Conservation (phyloP, 1,139 yeast species). For the Candida gigantensis region DNA sequence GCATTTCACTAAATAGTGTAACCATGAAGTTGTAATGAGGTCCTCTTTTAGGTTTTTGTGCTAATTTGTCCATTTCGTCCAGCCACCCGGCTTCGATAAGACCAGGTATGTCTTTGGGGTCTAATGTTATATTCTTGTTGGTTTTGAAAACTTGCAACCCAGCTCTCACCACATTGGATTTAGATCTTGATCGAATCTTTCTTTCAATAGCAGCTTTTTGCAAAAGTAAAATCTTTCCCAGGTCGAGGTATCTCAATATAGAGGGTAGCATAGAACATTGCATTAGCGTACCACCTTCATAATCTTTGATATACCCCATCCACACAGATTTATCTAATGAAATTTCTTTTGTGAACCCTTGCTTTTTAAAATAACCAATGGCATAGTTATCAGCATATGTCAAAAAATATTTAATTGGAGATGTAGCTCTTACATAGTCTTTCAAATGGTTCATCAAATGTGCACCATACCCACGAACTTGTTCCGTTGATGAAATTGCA, state of each 20-base stretch:
- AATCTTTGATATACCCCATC: slow-evolving; percentile 99
- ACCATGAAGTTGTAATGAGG: slow-evolving; percentile 96
- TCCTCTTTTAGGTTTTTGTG: slow-evolving; percentile 91
- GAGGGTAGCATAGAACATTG: slow-evolving; percentile 93
- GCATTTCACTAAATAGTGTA: slow-evolving; percentile 80
- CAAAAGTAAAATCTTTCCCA: slow-evolving; percentile 76
- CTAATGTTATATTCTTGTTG: slow-evolving; percentile 37
- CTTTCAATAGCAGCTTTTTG: slow-evolving; percentile 91
- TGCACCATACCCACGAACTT: slow-evolving; percentile 97
- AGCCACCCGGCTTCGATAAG: slow-evolving; percentile 95
- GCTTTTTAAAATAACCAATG: slow-evolving; percentile 96
- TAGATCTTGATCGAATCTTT: slow-evolving; percentile 77
- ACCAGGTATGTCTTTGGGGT: slow-evolving; percentile 82
- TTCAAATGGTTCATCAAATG: slow-evolving; percentile 97
- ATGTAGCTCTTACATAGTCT: slow-evolving; percentile 89
- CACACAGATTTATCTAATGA: slow-evolving; percentile 81
- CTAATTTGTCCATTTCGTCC: slow-evolving; percentile 95
- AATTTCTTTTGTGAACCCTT: slow-evolving; percentile 95
- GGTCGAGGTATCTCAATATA: slow-evolving; percentile 79
- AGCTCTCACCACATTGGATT: slow-evolving; percentile 76
- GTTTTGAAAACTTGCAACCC: slow-evolving; percentile 77
- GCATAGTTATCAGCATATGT: slow-evolving; percentile 99
- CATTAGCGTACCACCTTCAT: slow-evolving; percentile 98
- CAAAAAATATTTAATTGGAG: slow-evolving; percentile 81
- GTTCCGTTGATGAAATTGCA: slow-evolving; percentile 96